Percentiles rank a stretch among this genome's conserved stretches.
These are phyloP conservation scores for Quercus mongolica DNA, from an alignment of 306 rosid genomes.

Conservation along the genomic window DNA sequence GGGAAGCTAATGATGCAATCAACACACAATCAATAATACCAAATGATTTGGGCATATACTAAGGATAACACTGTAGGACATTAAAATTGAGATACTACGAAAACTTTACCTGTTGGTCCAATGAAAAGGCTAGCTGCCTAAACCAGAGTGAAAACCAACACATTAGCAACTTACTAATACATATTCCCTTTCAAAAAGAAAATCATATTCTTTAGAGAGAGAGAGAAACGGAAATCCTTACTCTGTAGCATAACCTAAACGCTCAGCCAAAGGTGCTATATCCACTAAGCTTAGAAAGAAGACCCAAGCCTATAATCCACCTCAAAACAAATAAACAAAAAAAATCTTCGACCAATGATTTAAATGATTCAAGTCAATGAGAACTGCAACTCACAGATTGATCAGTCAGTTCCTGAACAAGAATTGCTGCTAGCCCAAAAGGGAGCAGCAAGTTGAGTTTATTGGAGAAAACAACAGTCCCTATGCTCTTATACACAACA, in stretches of 20 bases:
- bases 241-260: conserved; percentile 91
- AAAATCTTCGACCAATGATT: not conserved
- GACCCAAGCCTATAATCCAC: conserved; percentile 69
- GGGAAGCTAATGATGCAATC: too few relatives aligned
- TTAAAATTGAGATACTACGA: not conserved
- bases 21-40: too few relatives aligned
- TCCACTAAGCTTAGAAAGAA: conserved; percentile 72
- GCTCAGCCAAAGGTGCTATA: conserved; percentile 80
- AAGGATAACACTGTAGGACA: too few relatives aligned
- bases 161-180: conserved; percentile 19
- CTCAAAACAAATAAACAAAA: conserved; percentile 22
- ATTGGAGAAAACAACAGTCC: conserved; percentile 60
- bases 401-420: conserved; percentile 45
- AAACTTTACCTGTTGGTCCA: conserved; percentile 69
- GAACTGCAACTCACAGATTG: conserved; percentile 51
- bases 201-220: too few relatives aligned
- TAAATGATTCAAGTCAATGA: not conserved
- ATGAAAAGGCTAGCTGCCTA: conserved; percentile 85
- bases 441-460: conserved; percentile 74
- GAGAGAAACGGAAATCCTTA: conserved; percentile 31
- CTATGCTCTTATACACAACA: too few relatives aligned
- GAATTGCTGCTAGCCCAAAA: conserved; percentile 71
- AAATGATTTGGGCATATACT: too few relatives aligned
- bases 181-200: not conserved
- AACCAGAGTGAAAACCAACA: conserved; percentile 20